Evolutionary conservation across 2,329 filamentous ascomycete genomes (phyloP).

Genomic region (Aciculosporium take): DNA sequence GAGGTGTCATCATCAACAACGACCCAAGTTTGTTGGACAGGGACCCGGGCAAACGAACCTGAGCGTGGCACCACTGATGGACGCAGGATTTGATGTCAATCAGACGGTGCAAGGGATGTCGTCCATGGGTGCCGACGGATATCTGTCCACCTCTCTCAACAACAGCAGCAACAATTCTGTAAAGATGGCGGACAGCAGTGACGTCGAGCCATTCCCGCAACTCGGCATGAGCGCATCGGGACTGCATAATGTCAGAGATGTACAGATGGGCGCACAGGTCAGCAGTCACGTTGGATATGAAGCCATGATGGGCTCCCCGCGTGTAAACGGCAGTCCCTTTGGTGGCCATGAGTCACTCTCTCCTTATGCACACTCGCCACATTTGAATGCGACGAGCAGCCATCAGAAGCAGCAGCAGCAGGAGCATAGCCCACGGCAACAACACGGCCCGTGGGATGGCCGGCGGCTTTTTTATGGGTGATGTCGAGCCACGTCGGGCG

Average conservation of each 20-base stretch:
- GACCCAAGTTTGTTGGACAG: no score
- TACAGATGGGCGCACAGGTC: conserved; percentile 14
- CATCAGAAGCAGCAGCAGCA: conserved; percentile 5
- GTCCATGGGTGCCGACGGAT: conserved; percentile 12
- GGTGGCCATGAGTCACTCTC: conserved; percentile 22
- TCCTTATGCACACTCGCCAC: conserved; percentile 21
- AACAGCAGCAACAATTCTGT: conserved; percentile 11
- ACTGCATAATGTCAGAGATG: conserved; percentile 14
- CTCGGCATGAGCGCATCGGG: conserved; percentile 17
- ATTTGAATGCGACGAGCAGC: conserved; percentile 10
- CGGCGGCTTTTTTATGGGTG: conserved; percentile 11
- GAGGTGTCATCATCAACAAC: no score
- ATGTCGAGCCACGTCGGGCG: neutral
- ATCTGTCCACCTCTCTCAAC: conserved; percentile 8
- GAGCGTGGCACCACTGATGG: conserved; percentile 13
- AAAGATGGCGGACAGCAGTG: conserved; percentile 12
- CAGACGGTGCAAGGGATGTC: conserved; percentile 13
- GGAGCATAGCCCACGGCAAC: conserved; percentile 5
- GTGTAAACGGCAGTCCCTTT: conserved; percentile 21
- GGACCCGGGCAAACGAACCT: conserved; percentile 13
- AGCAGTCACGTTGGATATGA: conserved; percentile 14
- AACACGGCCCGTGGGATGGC: conserved; percentile 12
- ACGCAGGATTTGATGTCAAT: conserved; percentile 12
- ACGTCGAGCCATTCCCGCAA: conserved; percentile 18
- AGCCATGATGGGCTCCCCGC: conserved; percentile 18